Conservation (phyloP, 2,329 filamentous ascomycete species). For the Pseudogymnoascus sp. region DNA sequence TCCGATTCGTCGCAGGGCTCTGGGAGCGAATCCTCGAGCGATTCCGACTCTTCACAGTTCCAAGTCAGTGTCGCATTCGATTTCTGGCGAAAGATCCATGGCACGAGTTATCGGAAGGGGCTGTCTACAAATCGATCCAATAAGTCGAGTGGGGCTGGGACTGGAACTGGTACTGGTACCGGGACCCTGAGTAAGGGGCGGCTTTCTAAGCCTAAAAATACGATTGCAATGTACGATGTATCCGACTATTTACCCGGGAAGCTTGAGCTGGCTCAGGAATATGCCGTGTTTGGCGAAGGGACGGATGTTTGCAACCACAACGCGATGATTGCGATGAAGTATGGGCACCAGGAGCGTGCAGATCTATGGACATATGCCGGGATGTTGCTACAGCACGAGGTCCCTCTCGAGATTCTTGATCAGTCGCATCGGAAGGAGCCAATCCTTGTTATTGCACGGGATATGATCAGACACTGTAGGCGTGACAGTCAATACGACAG, state of each 20-base stretch:
- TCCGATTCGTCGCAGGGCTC: conserved; percentile 32
- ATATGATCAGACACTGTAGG: conserved; percentile 43
- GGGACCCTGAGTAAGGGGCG: conserved; percentile 25
- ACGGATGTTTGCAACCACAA: conserved; percentile 81
- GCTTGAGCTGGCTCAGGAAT: conserved; percentile 67
- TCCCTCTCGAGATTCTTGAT: conserved; percentile 61
- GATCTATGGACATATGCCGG: conserved; percentile 79
- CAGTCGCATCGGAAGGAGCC: conserved; percentile 49
- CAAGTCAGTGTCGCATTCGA: conserved; percentile 22
- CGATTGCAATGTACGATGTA: conserved; percentile 68
- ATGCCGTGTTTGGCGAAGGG: conserved; percentile 76
- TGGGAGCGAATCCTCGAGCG: conserved; percentile 28
- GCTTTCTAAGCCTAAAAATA: conserved; percentile 50
- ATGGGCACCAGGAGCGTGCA: conserved; percentile 65
- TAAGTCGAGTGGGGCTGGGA: conserved; percentile 39
- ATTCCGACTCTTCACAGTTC: conserved; percentile 31
- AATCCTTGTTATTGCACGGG: conserved; percentile 59
- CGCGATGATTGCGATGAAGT: conserved; percentile 65
- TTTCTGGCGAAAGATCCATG: conserved; percentile 25
- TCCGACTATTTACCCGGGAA: conserved; percentile 71
- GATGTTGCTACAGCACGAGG: conserved; percentile 69
- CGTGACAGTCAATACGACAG: conserved; percentile 41
- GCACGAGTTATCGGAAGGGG: conserved; percentile 23
- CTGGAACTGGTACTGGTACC: conserved; percentile 47
- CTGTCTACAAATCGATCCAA: conserved; percentile 31